Conservation (phyloP, 108 stramenopile genomes). For the Discostella pseudostelligera region DNA sequence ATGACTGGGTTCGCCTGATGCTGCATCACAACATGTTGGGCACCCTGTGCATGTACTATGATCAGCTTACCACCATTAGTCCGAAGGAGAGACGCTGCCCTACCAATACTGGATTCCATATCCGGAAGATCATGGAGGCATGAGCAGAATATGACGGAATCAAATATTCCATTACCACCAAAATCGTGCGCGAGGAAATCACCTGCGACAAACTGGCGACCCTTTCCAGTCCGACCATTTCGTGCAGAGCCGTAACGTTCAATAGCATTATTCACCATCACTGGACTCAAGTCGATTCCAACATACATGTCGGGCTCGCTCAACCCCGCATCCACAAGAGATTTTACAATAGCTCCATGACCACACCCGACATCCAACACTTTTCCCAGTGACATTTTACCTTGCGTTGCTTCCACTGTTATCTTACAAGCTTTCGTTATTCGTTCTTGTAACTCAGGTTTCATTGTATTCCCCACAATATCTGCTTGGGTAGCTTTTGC, state of each 20-base stretch:
- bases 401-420: constrained; percentile 47
- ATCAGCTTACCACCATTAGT: constrained; percentile 46
- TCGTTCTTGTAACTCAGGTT: constrained; percentile 44
- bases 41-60: constrained; percentile 72
- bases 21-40: constrained; percentile 60
- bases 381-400: constrained; percentile 19
- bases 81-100: constrained; percentile 47
- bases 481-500: constrained; percentile 64
- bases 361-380: constrained; percentile 76
- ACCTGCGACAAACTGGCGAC: constrained; percentile 37
- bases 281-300: constrained; percentile 67
- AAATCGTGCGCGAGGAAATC: constrained; percentile 59
- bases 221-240: constrained; percentile 38
- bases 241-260: constrained; percentile 35
- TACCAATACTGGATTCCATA: constrained; percentile 42
- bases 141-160: constrained; percentile 68
- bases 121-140: constrained; percentile 73
- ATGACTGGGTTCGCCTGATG: constrained; percentile 60
- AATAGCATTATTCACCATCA: constrained; percentile 72
- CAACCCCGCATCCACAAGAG: constrained; percentile 53
- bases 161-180: constrained; percentile 33
- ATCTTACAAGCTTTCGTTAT: constrained; percentile 52
- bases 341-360: constrained; percentile 61
- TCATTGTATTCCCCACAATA: constrained; percentile 59
- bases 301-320: constrained; percentile 46